Percentiles rank a stretch among this genome's conserved stretches.
phyloP scores from a whole-genome alignment of 2,329 filamentous ascomycete genomes.

The Fusarium devonianum region DNA sequence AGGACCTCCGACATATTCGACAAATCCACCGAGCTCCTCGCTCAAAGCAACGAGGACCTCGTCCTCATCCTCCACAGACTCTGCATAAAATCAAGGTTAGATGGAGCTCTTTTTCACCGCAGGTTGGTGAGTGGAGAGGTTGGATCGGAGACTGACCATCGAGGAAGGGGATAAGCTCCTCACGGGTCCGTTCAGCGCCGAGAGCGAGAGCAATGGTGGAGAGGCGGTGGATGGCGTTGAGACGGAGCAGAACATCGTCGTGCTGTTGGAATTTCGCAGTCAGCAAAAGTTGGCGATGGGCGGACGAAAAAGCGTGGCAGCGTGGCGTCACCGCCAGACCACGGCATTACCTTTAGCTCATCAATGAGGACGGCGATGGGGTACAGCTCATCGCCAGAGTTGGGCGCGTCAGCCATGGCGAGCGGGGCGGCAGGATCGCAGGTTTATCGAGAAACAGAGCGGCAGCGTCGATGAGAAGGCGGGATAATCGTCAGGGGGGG shows the following conservation, averaged over 20 bases:
- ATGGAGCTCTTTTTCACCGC: constrained; percentile 18
- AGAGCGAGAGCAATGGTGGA: constrained; percentile 97
- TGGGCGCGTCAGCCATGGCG: constrained; percentile 87
- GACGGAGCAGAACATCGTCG: constrained; percentile 95
- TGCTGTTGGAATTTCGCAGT: constrained; percentile 66
- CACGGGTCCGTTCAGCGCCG: constrained; percentile 93
- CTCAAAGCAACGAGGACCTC: constrained; percentile 97
- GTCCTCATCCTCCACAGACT: constrained; percentile 98
- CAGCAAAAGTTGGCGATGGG: constrained; percentile 38
- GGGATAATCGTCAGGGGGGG: constrained; percentile 33
- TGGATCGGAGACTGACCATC: constrained; percentile 74
- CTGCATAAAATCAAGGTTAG: constrained; percentile 56
- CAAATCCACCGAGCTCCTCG: constrained; percentile 94
- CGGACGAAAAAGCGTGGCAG: constrained; percentile 23
- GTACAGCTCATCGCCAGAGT: constrained; percentile 97
- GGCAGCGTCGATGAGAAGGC: constrained; percentile 30
- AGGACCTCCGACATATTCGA: constrained; percentile 95
- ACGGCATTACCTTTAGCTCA: constrained; percentile 84
- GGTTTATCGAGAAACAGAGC: constrained; percentile 38
- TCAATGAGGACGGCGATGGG: constrained; percentile 99
- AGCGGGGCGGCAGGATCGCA: constrained; percentile 47
- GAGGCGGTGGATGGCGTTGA: constrained; percentile 98
- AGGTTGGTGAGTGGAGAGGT: constrained; percentile 26
- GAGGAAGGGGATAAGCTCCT: constrained; percentile 98
- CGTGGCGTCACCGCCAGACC: constrained; percentile 43